Conservation (phyloP, 306 rosid genomes). For the Fagus crenata region DNA sequence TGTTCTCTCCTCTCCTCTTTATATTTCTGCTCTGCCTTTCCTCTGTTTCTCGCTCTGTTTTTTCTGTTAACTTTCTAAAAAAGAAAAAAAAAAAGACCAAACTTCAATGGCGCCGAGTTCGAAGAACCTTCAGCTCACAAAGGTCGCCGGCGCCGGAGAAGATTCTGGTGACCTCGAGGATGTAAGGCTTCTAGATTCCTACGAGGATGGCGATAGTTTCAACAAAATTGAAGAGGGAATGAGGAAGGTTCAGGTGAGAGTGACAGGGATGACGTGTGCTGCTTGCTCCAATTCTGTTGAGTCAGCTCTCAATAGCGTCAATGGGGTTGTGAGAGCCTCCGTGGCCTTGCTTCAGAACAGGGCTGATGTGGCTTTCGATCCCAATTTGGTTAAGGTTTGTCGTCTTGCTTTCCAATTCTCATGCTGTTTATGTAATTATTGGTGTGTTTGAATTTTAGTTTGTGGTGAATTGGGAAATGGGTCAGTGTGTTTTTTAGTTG, state of each 20-base stretch:
- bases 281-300: constrained; percentile 95
- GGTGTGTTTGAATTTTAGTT: constrained; percentile 3
- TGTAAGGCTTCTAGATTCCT: constrained; percentile 76
- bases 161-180: constrained; percentile 63
- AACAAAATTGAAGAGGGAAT: constrained; percentile 33
- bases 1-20: neutral
- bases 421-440: neutral
- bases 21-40: neutral
- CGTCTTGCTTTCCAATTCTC: constrained; percentile 9
- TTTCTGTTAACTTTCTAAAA: neutral
- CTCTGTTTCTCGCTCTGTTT: constrained; percentile 2
- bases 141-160: constrained; percentile 19
- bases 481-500: neutral
- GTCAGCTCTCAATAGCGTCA: constrained; percentile 59
- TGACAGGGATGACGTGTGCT: constrained; percentile 93
- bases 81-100: neutral
- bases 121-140: constrained; percentile 51
- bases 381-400: constrained; percentile 67
- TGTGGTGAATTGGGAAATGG: constrained; percentile 7
- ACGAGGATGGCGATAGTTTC: constrained; percentile 33
- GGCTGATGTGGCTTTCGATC: constrained; percentile 85
- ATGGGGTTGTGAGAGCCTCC: constrained; percentile 71
- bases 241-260: constrained; percentile 66
- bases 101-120: constrained; percentile 46
- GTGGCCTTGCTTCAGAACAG: constrained; percentile 89